Percentiles rank a stretch among this genome's conserved stretches.
phyloP scores from a whole-genome alignment of 805 yeast species.

The Maudiozyma pseudohumilis region DNA sequence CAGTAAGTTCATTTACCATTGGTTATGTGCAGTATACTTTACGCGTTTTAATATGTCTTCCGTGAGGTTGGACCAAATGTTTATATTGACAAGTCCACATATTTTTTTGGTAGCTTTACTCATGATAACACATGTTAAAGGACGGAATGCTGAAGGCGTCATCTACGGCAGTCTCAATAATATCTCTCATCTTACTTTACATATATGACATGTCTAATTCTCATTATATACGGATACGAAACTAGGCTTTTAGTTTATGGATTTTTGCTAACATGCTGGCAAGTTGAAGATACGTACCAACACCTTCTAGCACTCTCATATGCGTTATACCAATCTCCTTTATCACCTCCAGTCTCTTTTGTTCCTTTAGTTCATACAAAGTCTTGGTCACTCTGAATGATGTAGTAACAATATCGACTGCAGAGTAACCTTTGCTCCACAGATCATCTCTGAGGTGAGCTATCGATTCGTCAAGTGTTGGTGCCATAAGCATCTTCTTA shows the following conservation, averaged over 20 bases:
- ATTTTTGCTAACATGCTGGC: conserved; percentile 69
- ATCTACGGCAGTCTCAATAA: no score
- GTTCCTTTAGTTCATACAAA: conserved; percentile 58
- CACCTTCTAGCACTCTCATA: conserved; percentile 90
- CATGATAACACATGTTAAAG: no score
- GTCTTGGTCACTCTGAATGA: conserved; percentile 82
- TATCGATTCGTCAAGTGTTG: conserved; percentile 56
- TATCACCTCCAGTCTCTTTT: conserved; percentile 61
- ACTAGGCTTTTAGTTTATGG: conserved; percentile 13
- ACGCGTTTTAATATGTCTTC: background rate
- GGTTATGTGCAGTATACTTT: background rate
- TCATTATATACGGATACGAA: background rate
- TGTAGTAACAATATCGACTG: conserved; percentile 86
- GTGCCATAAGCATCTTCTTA: conserved; percentile 51
- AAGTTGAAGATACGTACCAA: conserved; percentile 74
- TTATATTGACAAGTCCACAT: no score
- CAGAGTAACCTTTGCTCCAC: conserved; percentile 88
- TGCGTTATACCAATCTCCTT: conserved; percentile 85
- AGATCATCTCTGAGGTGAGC: conserved; percentile 48
- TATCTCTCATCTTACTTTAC: no score
- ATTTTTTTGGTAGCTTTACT: no score
- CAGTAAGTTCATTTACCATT: conserved; percentile 28
- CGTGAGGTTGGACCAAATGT: background rate
- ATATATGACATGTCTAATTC: no score
- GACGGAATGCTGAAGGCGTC: no score